Evolutionary conservation across 2,329 filamentous ascomycete species (phyloP), one percentile per base, ranked within the genome.

Genomic region (Penicillium sp.): DNA sequence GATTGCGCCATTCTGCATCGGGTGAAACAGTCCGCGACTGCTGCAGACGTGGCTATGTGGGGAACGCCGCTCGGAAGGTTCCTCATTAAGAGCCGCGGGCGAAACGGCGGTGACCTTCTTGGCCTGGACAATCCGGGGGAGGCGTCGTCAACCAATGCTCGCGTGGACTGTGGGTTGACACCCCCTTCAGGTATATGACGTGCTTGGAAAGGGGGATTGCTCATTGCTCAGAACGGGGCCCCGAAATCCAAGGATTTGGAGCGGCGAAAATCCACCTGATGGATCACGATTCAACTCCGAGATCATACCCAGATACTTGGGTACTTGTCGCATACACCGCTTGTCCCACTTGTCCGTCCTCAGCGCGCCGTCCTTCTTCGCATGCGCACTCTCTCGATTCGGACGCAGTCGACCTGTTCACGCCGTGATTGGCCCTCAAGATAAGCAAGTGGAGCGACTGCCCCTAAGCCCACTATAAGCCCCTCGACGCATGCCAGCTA

Each of bases 391-490:
- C 18, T 16, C 11, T 30, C 9, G 26, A 29, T 15, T 13, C 25
- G 16, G 30, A 40, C 15, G 43, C 25, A 25, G 43, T 19, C 23
- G 27, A 15, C 10, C 6, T 31, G 10, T 11, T 28, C 18, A 5
- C 10, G 7, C 4, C 13, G 5, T 48, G 36, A 55, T 55, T 55
- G 48, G 52, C 3, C 14, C 20, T 16, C 3, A 15, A 54, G 46
- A 55, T 53, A 55, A 55, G 52, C 46, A 54, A 55, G 48, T 54
- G 52, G 52, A 29, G 33, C n/a, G n/a, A 17, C 33, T 41, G 26
- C 36, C 33, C 13, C 33, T 40, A 50, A 49, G 37, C 34, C 27
- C 7, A 23, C 7, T 23, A 23, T 11, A n/a, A n/a, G n/a, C n/a
- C n/a, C 30, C 25, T 18, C 36, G 48, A 46, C 36, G 42, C 35